phyloP scores from a whole-genome alignment of 2,329 filamentous ascomycete genomes.

The Aspergillus vadensis region DNA sequence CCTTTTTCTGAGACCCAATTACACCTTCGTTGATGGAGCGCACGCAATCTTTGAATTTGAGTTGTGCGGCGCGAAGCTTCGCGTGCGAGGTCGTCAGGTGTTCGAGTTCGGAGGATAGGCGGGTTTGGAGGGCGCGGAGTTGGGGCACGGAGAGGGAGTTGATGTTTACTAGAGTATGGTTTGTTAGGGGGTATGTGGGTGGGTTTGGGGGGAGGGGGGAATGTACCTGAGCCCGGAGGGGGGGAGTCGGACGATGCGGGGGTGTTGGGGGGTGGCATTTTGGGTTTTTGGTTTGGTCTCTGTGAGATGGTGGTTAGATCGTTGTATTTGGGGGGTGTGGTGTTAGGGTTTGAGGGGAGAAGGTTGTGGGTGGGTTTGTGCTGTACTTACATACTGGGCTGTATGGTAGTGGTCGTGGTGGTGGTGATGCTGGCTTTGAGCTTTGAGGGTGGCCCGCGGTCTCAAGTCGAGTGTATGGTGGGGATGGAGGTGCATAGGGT shows the following conservation, averaged over 20 bases:
- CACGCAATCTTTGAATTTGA: conserved; percentile 89
- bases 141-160: conserved; percentile 79
- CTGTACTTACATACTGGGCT: neutral
- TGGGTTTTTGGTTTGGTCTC: neutral
- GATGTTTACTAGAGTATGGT: conserved; percentile 58
- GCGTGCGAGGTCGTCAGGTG: conserved; percentile 88
- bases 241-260: conserved; percentile 30
- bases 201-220: neutral
- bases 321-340: too few species aligned
- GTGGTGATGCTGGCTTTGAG: too few species aligned
- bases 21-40: conserved; percentile 69
- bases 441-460: too few species aligned
- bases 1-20: conserved; percentile 37
- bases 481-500: too few species aligned
- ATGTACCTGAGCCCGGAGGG: conserved; percentile 24
- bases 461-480: too few species aligned
- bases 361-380: neutral
- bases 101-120: conserved; percentile 93
- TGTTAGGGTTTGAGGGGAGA: too few species aligned
- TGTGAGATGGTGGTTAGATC: neutral
- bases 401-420: conserved; percentile 1
- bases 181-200: neutral
- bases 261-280: conserved; percentile 31
- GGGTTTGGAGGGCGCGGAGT: conserved; percentile 88
- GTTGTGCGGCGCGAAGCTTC: conserved; percentile 85